Evolutionary conservation across 176 grass and related monocot species (phyloP).

Genomic region (Avena insularis): DNA sequence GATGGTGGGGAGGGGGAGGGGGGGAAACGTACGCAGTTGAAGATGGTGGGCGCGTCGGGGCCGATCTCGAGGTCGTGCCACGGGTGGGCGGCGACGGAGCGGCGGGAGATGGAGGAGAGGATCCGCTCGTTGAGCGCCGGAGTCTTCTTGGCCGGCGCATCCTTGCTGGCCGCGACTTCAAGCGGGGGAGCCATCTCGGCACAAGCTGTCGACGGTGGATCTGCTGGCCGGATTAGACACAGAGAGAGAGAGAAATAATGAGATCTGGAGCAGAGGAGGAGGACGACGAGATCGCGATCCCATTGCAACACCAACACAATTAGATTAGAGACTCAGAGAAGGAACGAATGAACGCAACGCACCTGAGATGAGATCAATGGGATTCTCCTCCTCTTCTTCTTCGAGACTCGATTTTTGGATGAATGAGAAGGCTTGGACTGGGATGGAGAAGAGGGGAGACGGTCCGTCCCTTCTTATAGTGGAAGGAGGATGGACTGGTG

Average conservation of each 20-base stretch:
- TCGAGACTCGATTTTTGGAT: neutral
- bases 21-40: conserved; percentile 74
- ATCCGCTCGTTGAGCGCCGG: conserved; percentile 83
- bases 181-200: conserved; percentile 59
- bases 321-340: neutral
- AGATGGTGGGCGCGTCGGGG: conserved; percentile 72
- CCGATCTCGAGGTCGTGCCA: conserved; percentile 98
- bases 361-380: neutral
- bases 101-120: conserved; percentile 69
- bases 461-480: neutral
- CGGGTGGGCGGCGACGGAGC: conserved; percentile 85
- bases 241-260: too few relatives aligned
- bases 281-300: neutral
- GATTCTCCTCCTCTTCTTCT: too few relatives aligned
- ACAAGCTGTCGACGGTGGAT: too few relatives aligned
- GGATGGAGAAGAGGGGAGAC: neutral
- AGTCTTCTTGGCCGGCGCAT: neutral
- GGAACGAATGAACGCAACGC: neutral
- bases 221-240: too few relatives aligned
- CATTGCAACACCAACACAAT: neutral
- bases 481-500: neutral
- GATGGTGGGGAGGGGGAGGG: neutral
- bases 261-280: neutral
- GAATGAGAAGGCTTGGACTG: neutral
- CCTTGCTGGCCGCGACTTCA: conserved; percentile 36